Percentiles rank a stretch among this genome's conserved stretches.
Evolutionary conservation across 805 yeast genomes (phyloP).

Genomic region (Barnettozyma pratensis): DNA sequence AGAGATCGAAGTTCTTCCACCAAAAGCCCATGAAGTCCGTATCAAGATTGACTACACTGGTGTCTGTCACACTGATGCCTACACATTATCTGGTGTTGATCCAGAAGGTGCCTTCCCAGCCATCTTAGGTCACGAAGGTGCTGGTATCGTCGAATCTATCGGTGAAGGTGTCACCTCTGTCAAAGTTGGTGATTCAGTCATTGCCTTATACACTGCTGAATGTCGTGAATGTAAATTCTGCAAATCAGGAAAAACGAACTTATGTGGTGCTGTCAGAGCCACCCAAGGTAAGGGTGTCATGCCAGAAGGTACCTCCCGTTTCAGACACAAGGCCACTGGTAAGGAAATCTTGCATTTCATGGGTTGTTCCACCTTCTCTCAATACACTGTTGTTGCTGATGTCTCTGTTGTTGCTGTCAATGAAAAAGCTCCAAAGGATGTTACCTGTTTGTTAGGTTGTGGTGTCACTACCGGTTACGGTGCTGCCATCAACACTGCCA

Average conservation of each 20-base stretch:
- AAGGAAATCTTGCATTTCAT: conserved; percentile 83
- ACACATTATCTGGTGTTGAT: conserved; percentile 89
- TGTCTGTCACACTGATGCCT: conserved; percentile 98
- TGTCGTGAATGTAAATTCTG: conserved; percentile 95
- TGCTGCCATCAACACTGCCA: conserved; percentile 92
- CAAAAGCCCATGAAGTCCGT: conserved; percentile 96
- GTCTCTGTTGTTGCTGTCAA: conserved; percentile 92
- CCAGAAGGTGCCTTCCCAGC: conserved; percentile 97
- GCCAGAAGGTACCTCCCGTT: conserved; percentile 97
- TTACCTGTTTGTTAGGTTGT: conserved; percentile 91
- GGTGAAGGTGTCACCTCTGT: conserved; percentile 93
- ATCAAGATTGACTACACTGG: conserved; percentile 84
- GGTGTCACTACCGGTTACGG: conserved; percentile 99
- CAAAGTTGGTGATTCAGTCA: conserved; percentile 89
- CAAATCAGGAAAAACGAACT: conserved; percentile 89
- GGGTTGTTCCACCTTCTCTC: conserved; percentile 98
- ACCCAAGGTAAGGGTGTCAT: conserved; percentile 98
- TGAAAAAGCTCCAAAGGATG: conserved; percentile 76
- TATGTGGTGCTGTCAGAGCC: conserved; percentile 92
- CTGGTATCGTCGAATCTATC: conserved; percentile 90
- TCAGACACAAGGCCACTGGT: conserved; percentile 69
- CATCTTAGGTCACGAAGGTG: conserved; percentile 96
- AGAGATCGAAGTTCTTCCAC: conserved; percentile 86
- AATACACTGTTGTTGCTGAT: conserved; percentile 97
- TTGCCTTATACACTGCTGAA: conserved; percentile 95